phyloP scores from a whole-genome alignment of 225 moss, liverwort and hornwort species.

The Sphagnum contortum region DNA sequence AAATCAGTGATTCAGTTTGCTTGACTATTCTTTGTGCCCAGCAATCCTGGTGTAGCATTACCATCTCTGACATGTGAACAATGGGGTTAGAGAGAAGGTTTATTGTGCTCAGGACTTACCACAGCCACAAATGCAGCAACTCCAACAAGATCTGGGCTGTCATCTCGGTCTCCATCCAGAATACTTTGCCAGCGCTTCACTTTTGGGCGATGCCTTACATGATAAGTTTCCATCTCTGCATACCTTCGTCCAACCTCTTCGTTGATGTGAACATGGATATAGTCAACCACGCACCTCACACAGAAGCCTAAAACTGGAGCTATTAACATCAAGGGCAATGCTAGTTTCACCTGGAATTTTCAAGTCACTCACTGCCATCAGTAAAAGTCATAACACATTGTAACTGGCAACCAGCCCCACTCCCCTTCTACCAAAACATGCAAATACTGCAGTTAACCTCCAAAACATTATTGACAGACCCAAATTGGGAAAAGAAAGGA shows the following conservation, averaged over 20 bases:
- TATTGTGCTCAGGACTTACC: too few relatives aligned
- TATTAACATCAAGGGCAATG: constrained; percentile 67
- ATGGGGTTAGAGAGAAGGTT: too few relatives aligned
- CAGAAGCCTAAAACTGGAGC: constrained; percentile 90
- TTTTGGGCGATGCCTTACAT: constrained; percentile 52
- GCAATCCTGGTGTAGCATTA: too few relatives aligned
- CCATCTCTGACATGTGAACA: too few relatives aligned
- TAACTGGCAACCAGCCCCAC: too few relatives aligned
- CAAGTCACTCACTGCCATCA: neutral
- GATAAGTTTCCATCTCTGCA: constrained; percentile 60
- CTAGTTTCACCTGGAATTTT: constrained; percentile 50
- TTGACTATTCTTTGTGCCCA: too few relatives aligned
- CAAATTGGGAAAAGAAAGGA: too few relatives aligned
- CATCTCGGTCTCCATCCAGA: constrained; percentile 76
- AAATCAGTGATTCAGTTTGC: neutral
- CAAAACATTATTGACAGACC: too few relatives aligned
- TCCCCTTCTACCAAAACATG: too few relatives aligned
- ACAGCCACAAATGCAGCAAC: constrained; percentile 24
- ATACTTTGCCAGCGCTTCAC: constrained; percentile 84
- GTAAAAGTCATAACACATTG: neutral
- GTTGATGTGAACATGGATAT: constrained; percentile 47
- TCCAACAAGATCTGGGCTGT: constrained; percentile 22
- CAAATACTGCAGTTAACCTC: too few relatives aligned
- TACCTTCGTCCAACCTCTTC: constrained; percentile 39
- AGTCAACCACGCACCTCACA: constrained; percentile 80